phyloP scores from a whole-genome alignment of 805 yeast species.

The Kurtzmaniella cleridarum region DNA sequence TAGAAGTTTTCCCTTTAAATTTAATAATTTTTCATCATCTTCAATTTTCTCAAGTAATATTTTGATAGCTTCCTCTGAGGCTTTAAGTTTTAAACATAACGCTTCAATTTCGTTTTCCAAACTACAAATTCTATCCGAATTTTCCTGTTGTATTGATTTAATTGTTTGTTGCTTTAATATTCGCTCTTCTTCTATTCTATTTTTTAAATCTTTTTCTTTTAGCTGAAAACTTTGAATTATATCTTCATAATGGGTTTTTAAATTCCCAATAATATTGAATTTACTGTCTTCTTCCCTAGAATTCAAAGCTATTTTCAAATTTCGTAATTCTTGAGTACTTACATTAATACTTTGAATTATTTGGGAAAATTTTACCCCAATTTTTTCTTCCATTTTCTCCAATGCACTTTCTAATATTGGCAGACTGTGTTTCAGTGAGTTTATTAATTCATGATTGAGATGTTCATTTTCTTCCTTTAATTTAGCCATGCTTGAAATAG shows the following conservation, averaged over 20 bases:
- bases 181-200: too few relatives aligned
- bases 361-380: not conserved
- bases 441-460: not conserved
- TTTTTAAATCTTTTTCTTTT: too few relatives aligned
- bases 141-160: not conserved
- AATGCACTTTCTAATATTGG: not conserved
- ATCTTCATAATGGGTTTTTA: too few relatives aligned
- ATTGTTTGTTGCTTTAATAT: not conserved
- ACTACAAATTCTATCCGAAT: not conserved
- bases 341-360: not conserved
- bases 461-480: not conserved
- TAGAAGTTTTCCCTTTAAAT: slow-evolving; percentile 2
- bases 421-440: not conserved
- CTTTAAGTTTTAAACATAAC: not conserved
- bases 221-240: too few relatives aligned
- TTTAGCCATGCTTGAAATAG: not conserved
- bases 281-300: too few relatives aligned
- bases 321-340: too few relatives aligned
- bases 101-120: not conserved
- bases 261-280: too few relatives aligned
- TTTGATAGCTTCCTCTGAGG: not conserved
- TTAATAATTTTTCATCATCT: not conserved
- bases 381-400: not conserved
- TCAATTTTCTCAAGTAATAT: not conserved
- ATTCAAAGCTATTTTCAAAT: too few relatives aligned